These are phyloP conservation scores for Cyamopsis tetragonoloba DNA, from an alignment of 306 rosid genomes.

Conservation along the genomic window DNA sequence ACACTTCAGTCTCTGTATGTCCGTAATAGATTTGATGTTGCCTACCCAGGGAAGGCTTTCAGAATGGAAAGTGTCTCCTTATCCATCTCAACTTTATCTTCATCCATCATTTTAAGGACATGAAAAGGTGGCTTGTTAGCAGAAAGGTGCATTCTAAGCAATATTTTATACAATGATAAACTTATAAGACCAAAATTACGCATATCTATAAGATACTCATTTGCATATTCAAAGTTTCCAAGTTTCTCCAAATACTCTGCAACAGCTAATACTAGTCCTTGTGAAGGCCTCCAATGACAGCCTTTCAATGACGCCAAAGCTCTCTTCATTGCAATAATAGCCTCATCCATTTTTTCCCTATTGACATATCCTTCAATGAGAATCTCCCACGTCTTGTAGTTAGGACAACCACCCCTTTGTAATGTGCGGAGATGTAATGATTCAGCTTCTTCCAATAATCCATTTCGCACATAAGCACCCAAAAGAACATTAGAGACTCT, in stretches of 20 bases:
- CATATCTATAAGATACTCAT: conserved; percentile 37
- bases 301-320: conserved; percentile 45
- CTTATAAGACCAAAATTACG: conserved; percentile 39
- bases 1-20: conserved; percentile 10
- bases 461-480: conserved; percentile 79
- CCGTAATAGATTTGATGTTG: background rate
- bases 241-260: conserved; percentile 52
- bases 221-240: conserved; percentile 48
- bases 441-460: conserved; percentile 69
- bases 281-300: conserved; percentile 65
- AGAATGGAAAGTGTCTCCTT: conserved; percentile 48
- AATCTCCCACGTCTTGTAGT: conserved; percentile 92
- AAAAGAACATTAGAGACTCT: conserved; percentile 83
- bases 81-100: conserved; percentile 50
- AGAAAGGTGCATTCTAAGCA: conserved; percentile 40
- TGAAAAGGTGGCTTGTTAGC: conserved; percentile 38
- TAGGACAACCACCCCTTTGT: conserved; percentile 74
- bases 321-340: conserved; percentile 52
- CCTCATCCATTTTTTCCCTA: conserved; percentile 46
- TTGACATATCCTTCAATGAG: conserved; percentile 73
- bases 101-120: conserved; percentile 54
- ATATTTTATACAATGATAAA: conserved; percentile 41
- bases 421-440: conserved; percentile 58
- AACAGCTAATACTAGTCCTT: conserved; percentile 42
- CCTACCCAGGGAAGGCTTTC: conserved; percentile 25